Conservation (phyloP, 2,329 filamentous ascomycete species). For the Xylaria hypoxylon region DNA sequence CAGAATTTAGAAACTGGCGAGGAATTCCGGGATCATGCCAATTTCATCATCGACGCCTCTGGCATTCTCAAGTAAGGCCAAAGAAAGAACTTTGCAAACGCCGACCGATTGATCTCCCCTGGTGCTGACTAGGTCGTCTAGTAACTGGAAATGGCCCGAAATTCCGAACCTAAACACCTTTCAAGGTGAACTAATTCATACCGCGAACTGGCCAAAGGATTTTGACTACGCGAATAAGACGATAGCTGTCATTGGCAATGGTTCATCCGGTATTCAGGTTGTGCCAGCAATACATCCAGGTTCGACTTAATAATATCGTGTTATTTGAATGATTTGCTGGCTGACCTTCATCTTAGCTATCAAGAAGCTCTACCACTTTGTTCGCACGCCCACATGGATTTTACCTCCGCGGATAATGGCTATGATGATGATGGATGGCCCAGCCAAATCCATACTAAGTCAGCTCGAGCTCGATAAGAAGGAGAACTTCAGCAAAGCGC, state of each 20-base stretch:
- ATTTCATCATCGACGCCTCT: conserved; percentile 63
- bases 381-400: conserved; percentile 59
- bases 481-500: conserved; percentile 57
- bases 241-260: conserved; percentile 68
- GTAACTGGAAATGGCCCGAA: conserved; percentile 66
- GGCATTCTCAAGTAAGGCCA: conserved; percentile 64
- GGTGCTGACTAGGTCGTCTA: conserved; percentile 42
- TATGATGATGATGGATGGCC: conserved; percentile 55
- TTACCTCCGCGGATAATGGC: conserved; percentile 53
- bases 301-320: conserved; percentile 36
- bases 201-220: conserved; percentile 63
- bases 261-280: conserved; percentile 66
- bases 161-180: conserved; percentile 60
- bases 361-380: conserved; percentile 56
- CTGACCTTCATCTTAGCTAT: conserved; percentile 48
- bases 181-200: conserved; percentile 63
- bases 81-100: background rate
- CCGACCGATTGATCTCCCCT: background rate
- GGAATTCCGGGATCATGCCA: conserved; percentile 58
- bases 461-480: conserved; percentile 57
- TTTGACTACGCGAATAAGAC: conserved; percentile 63
- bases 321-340: background rate
- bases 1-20: conserved; percentile 54
- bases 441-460: conserved; percentile 53
- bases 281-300: conserved; percentile 62